Conservation (phyloP, 306 rosid species). For the Aeschynomene evenia region DNA sequence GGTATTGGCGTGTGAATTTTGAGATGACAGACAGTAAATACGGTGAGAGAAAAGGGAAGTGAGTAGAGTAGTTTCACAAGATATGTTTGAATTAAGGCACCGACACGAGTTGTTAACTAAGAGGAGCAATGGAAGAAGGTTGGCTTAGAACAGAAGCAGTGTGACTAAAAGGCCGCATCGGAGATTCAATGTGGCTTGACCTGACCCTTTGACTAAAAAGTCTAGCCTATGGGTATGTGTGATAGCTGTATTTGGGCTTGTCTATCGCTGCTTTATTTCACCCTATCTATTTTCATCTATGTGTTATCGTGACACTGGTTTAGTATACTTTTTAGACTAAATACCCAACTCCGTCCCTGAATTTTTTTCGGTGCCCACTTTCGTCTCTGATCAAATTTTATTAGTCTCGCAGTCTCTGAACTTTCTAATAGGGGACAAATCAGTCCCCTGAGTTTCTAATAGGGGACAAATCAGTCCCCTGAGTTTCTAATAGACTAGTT, state of each 20-base stretch:
- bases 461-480: no score
- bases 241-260: neutral
- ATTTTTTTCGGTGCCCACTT: no score
- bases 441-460: no score
- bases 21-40: constrained; percentile 6
- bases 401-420: no score
- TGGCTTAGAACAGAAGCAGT: neutral
- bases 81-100: neutral
- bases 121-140: neutral
- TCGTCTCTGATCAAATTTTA: no score
- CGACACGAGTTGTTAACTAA: neutral
- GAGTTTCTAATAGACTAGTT: no score
- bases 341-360: no score
- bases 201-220: neutral
- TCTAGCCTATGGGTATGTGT: neutral
- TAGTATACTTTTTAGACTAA: no score
- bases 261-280: neutral
- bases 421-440: no score
- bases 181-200: neutral
- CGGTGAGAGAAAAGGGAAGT: neutral
- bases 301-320: neutral
- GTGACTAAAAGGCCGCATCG: neutral
- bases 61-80: neutral
- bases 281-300: neutral
- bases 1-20: neutral